Evolutionary conservation across 176 grass and related monocot genomes (phyloP).

Genomic region (Ensete glaucum): DNA sequence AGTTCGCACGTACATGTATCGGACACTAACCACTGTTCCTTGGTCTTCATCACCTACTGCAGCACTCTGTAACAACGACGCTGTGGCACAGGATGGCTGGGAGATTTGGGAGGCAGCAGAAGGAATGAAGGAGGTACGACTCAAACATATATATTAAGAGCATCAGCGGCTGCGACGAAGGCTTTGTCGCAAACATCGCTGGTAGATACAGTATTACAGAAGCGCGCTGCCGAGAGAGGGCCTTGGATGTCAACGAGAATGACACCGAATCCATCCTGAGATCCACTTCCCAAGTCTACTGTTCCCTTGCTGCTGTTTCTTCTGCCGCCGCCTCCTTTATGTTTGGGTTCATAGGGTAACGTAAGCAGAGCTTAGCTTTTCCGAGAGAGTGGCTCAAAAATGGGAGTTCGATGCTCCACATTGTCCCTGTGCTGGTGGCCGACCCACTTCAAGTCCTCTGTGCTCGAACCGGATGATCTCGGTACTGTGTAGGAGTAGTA

Average conservation of each 20-base stretch:
- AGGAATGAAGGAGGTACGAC: no score
- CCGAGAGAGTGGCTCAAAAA: not conserved
- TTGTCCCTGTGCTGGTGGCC: slow-evolving; percentile 24
- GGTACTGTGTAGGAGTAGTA: slow-evolving; percentile 11
- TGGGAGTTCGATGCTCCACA: slow-evolving; percentile 19
- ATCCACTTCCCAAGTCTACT: not conserved
- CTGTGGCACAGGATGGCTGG: no score
- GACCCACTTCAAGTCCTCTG: slow-evolving; percentile 34
- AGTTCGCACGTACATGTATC: not conserved
- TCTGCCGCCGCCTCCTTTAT: no score
- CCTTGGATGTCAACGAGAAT: not conserved
- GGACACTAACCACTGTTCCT: no score
- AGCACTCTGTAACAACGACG: no score
- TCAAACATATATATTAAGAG: no score
- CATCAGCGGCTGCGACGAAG: not conserved
- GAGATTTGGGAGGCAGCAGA: no score
- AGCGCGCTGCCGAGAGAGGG: not conserved
- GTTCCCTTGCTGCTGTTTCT: no score
- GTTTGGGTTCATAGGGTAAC: no score
- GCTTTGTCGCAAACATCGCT: not conserved
- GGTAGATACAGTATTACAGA: not conserved
- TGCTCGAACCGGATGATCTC: slow-evolving; percentile 27
- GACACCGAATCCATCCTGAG: not conserved
- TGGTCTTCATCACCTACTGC: no score
- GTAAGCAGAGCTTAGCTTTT: not conserved